Percentiles rank a stretch among this genome's conserved stretches.
Evolutionary conservation across 2,329 filamentous ascomycete species (phyloP).

Genomic region (Ambrosiella xylebori): DNA sequence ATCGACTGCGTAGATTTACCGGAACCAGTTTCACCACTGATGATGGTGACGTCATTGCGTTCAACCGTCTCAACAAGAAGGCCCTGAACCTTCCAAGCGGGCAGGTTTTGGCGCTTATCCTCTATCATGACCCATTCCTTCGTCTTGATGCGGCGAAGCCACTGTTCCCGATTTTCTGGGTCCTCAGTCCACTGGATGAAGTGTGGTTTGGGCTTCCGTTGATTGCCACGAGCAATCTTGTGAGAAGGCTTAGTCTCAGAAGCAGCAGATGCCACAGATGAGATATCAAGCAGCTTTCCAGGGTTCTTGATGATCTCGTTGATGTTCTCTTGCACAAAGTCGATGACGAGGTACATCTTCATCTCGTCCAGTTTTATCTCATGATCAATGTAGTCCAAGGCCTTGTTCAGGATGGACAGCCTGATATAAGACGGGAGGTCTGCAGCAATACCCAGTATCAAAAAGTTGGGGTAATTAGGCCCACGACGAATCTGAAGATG

Average conservation of each 20-base stretch:
- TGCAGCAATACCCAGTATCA: conserved; percentile 51
- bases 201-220: conserved; percentile 7
- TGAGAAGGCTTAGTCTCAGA: conserved; percentile 29
- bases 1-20: conserved; percentile 54
- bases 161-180: conserved; percentile 43
- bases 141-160: conserved; percentile 42
- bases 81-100: conserved; percentile 73
- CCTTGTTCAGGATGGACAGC: conserved; percentile 67
- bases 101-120: conserved; percentile 51
- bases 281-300: conserved; percentile 68
- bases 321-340: conserved; percentile 80
- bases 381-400: conserved; percentile 51
- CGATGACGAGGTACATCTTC: conserved; percentile 71
- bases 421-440: conserved; percentile 83
- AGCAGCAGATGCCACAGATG: conserved; percentile 53
- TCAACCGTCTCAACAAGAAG: conserved; percentile 60
- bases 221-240: conserved; percentile 16
- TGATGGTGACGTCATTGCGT: conserved; percentile 70
- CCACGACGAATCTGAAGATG: conserved; percentile 53
- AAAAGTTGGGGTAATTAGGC: conserved; percentile 53
- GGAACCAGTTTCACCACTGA: conserved; percentile 16
- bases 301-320: conserved; percentile 70
- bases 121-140: conserved; percentile 57
- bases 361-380: conserved; percentile 70
- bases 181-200: conserved; percentile 20